A percentile compares a stretch with the other conserved stretches of the same genome.
phyloP scores from a whole-genome alignment of 768 basidiomycete species.

The Erythrobasidium yunnanense region DNA sequence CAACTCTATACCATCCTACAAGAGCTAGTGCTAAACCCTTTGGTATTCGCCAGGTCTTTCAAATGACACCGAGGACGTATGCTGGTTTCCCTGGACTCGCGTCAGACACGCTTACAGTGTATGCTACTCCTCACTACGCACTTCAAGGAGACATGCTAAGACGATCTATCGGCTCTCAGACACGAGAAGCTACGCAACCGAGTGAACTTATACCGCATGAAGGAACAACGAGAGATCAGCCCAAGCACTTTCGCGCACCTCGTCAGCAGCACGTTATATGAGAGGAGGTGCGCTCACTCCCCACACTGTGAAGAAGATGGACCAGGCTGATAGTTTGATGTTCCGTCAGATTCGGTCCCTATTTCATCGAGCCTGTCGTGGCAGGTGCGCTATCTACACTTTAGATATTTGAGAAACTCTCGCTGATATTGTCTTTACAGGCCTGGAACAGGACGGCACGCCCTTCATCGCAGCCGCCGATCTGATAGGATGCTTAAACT shows the following conservation, averaged over 20 bases:
- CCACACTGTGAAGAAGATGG: neutral
- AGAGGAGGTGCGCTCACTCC: conserved; percentile 51
- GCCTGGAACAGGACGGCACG: conserved; percentile 51
- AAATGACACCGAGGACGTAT: conserved; percentile 82
- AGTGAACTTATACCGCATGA: conserved; percentile 98
- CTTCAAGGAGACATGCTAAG: neutral
- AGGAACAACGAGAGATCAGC: conserved; percentile 92
- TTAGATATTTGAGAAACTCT: neutral
- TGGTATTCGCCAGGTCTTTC: conserved; percentile 63
- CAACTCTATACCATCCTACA: neutral
- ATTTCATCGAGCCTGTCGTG: conserved; percentile 91
- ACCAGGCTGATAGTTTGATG: neutral
- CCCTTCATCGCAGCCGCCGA: conserved; percentile 95
- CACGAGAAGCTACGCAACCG: conserved; percentile 83
- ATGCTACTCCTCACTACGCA: conserved; percentile 5
- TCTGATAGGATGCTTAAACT: conserved; percentile 82
- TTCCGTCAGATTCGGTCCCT: conserved; percentile 63
- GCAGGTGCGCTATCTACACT: conserved; percentile 49
- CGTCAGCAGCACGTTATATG: conserved; percentile 88
- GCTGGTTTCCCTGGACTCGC: conserved; percentile 84
- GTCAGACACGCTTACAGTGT: conserved; percentile 88
- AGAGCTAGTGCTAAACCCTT: neutral
- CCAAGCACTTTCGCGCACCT: conserved; percentile 94
- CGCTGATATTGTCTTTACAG: conserved; percentile 11
- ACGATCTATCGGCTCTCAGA: conserved; percentile 44